Evolutionary conservation across 2,329 filamentous ascomycete genomes (phyloP).

Genomic region (Plectosphaerella sp.): DNA sequence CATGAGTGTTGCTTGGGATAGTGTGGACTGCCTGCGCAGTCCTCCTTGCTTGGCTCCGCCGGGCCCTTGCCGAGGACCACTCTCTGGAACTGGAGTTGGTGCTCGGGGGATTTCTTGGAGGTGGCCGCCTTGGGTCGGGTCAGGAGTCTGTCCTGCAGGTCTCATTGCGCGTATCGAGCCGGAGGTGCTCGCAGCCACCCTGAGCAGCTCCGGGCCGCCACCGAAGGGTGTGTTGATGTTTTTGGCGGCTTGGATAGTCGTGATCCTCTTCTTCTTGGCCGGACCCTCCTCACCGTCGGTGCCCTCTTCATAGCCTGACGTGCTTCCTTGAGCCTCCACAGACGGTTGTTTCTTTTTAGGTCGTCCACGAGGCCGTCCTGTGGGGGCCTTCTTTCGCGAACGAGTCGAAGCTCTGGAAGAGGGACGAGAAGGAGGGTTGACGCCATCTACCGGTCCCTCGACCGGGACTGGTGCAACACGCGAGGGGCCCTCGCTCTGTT

Average conservation of each 20-base stretch:
- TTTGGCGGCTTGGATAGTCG: constrained; percentile 68
- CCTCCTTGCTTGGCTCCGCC: constrained; percentile 26
- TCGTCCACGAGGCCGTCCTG: constrained; percentile 51
- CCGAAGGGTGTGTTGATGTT: constrained; percentile 70
- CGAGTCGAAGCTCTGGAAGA: constrained; percentile 55
- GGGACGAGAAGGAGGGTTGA: constrained; percentile 48
- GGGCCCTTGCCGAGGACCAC: constrained; percentile 20
- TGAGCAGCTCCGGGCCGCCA: constrained; percentile 70
- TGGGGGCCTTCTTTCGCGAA: constrained; percentile 34
- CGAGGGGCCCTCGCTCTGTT: constrained; percentile 22
- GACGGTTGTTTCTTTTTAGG: constrained; percentile 44
- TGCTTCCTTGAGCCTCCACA: constrained; percentile 47
- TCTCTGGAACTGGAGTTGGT: constrained; percentile 68
- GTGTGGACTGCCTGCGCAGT: constrained; percentile 61
- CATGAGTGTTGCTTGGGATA: constrained; percentile 34
- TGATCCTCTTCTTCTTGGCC: constrained; percentile 70
- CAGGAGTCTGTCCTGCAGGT: constrained; percentile 56
- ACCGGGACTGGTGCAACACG: constrained; percentile 27
- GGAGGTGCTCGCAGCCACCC: constrained; percentile 86
- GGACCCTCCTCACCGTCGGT: constrained; percentile 55
- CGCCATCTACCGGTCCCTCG: constrained; percentile 19
- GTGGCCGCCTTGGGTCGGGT: constrained; percentile 41
- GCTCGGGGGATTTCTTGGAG: constrained; percentile 70
- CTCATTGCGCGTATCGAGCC: constrained; percentile 82
- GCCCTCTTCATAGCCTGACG: constrained; percentile 67